Evolutionary conservation across 1,284 basidiomycete genomes (phyloP), one percentile per base, ranked within the genome.

Genomic region (Rugosomyces carneus): DNA sequence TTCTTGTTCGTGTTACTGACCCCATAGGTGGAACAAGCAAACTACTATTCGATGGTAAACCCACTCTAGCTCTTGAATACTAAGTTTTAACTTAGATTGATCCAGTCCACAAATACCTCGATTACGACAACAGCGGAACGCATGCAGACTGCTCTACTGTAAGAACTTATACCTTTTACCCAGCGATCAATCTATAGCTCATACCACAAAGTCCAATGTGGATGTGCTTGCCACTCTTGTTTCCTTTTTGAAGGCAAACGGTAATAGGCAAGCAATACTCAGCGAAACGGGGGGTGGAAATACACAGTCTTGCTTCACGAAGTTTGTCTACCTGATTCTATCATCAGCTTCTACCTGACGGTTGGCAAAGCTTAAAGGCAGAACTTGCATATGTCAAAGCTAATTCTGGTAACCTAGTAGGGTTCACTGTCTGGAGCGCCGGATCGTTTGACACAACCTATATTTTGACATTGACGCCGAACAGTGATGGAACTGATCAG

Each of bases 261-360:
- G 73, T 21, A 69, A 72, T 56, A 69, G 78, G 37, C 74, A 78
- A 56, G 78, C 77, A 2, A 64, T 81, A 53, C 63, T 79, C 21
- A 73, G 71, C 47, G 79, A 81, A 62, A 78, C 76, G 24, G 78
- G 79, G 26, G 78, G 76, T 42, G 77, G 75, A 48, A 75, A 75
- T 50, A 75, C 73, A 16, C 54, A 65, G 4, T 73, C 70, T 52
- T 76, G 74, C 61, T 67, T 73, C 53, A 66, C 64, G 15, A 52
- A 65, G 69, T 72, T 55, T 27, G 64, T 50, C 35, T n/a, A 40
- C 2, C 45, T 32, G 24, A 21, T 21, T 38, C 16, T 19, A 24
- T 16, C 6, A 6, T 20, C 40, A 40, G 19, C 45, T n/a, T 21
- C 37, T 8, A 8, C 26, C 39, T 40, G 13, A 37, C 23, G 24